These are phyloP conservation scores for Eucalyptus curtisii DNA, from an alignment of 345 rosid species.

Conservation along the genomic window DNA sequence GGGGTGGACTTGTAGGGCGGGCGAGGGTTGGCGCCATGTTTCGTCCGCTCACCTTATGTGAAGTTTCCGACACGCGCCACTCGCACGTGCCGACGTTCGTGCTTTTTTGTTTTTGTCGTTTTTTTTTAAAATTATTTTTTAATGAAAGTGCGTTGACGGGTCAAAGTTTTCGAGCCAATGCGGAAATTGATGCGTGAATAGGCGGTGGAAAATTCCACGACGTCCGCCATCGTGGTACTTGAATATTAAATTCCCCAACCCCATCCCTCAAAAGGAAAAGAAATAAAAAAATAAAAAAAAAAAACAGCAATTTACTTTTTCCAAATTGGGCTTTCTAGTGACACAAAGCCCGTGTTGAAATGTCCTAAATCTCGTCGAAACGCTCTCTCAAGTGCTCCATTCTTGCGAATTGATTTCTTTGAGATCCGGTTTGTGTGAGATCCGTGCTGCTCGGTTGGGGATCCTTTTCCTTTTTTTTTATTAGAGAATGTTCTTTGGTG, in stretches of 20 bases:
- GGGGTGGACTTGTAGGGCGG: not conserved
- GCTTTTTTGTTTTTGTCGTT: not conserved
- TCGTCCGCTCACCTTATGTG: not conserved
- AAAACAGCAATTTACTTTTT: not conserved
- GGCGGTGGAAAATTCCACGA: not conserved
- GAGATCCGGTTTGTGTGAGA: not conserved
- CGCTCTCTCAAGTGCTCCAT: not conserved
- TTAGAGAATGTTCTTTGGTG: not conserved
- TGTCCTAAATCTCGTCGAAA: no score
- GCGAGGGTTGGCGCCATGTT: not conserved
- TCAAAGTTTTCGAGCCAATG: not conserved
- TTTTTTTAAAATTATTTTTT: accelerated
- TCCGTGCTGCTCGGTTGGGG: not conserved
- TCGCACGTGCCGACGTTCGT: not conserved
- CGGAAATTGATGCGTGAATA: not conserved
- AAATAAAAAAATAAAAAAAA: accelerated
- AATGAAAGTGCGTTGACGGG: not conserved
- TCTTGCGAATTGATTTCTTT: not conserved
- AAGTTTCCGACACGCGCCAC: not conserved
- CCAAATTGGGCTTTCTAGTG: not conserved
- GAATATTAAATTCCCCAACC: not conserved
- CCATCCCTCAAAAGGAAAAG: not conserved
- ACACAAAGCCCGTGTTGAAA: not conserved
- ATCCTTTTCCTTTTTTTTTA: not conserved
- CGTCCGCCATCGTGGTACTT: not conserved